phyloP scores from a whole-genome alignment of 139 green algal genomes.

The Haematococcus sp. region DNA sequence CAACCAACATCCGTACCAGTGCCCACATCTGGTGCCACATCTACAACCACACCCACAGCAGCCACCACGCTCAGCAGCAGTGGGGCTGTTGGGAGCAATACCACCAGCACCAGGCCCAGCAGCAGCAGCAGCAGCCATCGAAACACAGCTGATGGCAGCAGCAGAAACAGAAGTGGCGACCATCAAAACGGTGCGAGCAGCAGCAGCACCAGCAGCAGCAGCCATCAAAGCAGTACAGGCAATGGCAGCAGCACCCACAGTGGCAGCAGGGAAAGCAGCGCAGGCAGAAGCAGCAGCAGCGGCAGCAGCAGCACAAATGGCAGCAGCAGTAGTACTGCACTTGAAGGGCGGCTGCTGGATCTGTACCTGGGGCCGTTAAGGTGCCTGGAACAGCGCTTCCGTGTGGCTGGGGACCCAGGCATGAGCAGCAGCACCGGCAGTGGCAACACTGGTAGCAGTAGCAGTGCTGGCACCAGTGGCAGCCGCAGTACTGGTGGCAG shows the following conservation, averaged over 20 bases:
- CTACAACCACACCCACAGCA: background rate
- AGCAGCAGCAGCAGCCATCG: slow-evolving; percentile 1
- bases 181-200: background rate
- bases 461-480: background rate
- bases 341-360: background rate
- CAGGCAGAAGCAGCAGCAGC: background rate
- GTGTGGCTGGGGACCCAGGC: background rate
- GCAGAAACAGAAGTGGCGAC: background rate
- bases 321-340: background rate
- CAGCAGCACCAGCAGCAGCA: background rate
- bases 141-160: background rate
- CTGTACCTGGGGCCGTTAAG: too few relatives aligned
- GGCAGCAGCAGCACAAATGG: background rate
- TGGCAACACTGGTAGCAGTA: background rate
- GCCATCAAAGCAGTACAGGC: background rate
- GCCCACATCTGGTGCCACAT: background rate
- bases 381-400: too few relatives aligned
- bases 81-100: background rate
- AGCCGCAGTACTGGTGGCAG: background rate
- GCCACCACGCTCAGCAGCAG: background rate
- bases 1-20: background rate
- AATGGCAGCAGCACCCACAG: background rate
- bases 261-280: background rate
- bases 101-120: background rate
- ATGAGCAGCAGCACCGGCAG: background rate